Evolutionary conservation across 257 asterid genomes (phyloP), one percentile per base, ranked within the genome.

Genomic region (Phtheirospermum japonicum): DNA sequence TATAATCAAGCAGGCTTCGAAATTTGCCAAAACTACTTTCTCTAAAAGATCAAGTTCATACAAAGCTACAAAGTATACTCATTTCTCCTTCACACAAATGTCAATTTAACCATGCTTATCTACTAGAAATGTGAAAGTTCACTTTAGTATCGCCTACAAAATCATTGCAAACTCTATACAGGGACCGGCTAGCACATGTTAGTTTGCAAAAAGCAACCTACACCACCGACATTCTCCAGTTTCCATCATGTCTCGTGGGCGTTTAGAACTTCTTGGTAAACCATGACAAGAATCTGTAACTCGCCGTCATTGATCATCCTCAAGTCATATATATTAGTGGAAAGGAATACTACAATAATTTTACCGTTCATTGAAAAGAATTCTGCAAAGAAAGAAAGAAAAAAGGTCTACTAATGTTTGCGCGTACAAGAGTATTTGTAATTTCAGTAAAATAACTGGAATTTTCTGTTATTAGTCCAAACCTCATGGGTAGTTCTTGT

Each of bases 261-360:
- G 66, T 84, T 82, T 79, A 77, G 61, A 72, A 86, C 43, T 17
- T 95, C 90, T 67, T 73, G 82, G 76, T 79, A 78, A 37, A 84
- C 80, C 86, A 82, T 75, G 80, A n/a, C n/a, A n/a, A n/a, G n/a
- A n/a, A n/a, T n/a, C n/a, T n/a, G n/a, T n/a, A n/a, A n/a, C n/a
- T n/a, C n/a, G n/a, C n/a, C n/a, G n/a, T n/a, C n/a, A n/a, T n/a
- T n/a, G n/a, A n/a, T n/a, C n/a, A n/a, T n/a, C n/a, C n/a, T n/a
- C n/a, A n/a, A n/a, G n/a, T n/a, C n/a, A n/a, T n/a, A n/a, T n/a
- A n/a, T n/a, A n/a, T n/a, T n/a, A n/a, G n/a, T n/a, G n/a, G n/a
- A n/a, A n/a, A n/a, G n/a, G n/a, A n/a, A n/a, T n/a, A n/a, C n/a
- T n/a, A n/a, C n/a, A n/a, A n/a, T n/a, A n/a, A n/a, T n/a, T n/a